phyloP scores from a whole-genome alignment of 2,329 filamentous ascomycete species.

The Orbilia oligospora region DNA sequence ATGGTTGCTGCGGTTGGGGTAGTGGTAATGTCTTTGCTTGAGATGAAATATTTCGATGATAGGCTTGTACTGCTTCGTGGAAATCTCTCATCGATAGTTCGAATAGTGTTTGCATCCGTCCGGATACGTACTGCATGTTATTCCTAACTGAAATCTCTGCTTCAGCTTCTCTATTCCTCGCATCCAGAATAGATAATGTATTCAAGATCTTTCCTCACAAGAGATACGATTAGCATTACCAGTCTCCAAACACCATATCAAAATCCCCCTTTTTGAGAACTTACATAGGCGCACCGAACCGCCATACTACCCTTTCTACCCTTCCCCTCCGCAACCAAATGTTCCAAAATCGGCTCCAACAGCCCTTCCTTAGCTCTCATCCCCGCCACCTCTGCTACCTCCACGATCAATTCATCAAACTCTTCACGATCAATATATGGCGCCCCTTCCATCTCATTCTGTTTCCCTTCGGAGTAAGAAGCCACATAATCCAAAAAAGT shows the following conservation, averaged over 20 bases:
- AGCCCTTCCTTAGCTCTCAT: slow-evolving; percentile 59
- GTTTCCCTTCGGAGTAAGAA: neutral
- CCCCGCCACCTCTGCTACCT: slow-evolving; percentile 50
- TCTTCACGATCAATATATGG: slow-evolving; percentile 51
- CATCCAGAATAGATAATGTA: slow-evolving; percentile 39
- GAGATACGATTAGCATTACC: neutral
- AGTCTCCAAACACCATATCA: neutral
- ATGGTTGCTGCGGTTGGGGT: slow-evolving; percentile 5
- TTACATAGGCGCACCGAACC: slow-evolving; percentile 49
- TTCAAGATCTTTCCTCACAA: slow-evolving; percentile 25
- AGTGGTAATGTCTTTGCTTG: neutral
- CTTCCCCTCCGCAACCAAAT: slow-evolving; percentile 44
- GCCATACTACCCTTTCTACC: slow-evolving; percentile 48
- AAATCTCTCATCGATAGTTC: slow-evolving; percentile 55
- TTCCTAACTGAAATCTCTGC: slow-evolving; percentile 50
- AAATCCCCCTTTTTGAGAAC: neutral
- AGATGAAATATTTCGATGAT: neutral
- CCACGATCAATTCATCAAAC: slow-evolving; percentile 48
- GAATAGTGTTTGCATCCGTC: slow-evolving; percentile 56
- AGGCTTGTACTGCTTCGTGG: slow-evolving; percentile 48
- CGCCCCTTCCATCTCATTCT: slow-evolving; percentile 50
- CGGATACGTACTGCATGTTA: slow-evolving; percentile 60
- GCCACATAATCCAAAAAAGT: slow-evolving; percentile 45
- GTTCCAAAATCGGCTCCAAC: slow-evolving; percentile 45
- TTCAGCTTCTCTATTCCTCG: slow-evolving; percentile 52